These are phyloP conservation scores for Adansonia gregorii DNA, from an alignment of 441 rosid genomes.

Conservation along the genomic window DNA sequence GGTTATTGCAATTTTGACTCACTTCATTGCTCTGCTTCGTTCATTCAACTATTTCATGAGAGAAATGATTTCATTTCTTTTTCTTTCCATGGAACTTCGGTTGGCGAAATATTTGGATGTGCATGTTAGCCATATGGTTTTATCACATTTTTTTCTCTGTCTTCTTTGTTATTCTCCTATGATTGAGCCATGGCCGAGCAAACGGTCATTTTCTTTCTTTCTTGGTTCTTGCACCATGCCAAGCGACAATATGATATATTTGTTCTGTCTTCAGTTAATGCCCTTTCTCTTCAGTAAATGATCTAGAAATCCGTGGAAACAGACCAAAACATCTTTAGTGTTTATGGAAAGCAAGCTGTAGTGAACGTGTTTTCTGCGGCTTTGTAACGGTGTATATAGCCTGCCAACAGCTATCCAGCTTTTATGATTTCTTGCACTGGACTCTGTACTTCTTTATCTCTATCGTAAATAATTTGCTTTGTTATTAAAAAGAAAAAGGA, in stretches of 20 bases:
- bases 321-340: background rate
- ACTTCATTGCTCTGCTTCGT: constrained; percentile 6
- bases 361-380: background rate
- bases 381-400: background rate
- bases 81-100: background rate
- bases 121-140: background rate
- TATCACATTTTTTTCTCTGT: background rate
- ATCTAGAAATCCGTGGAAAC: background rate
- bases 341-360: background rate
- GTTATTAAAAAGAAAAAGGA: background rate
- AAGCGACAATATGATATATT: background rate
- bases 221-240: background rate
- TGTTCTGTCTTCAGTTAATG: background rate
- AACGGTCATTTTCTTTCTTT: background rate
- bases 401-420: constrained; percentile 1
- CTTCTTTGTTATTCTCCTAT: background rate
- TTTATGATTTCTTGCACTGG: background rate
- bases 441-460: background rate
- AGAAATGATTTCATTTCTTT: background rate
- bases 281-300: background rate
- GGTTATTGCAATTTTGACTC: background rate
- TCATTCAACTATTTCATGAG: background rate
- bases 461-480: background rate
- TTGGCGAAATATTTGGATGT: background rate
- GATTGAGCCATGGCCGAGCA: background rate